phyloP scores from a whole-genome alignment of 164 flowering plant genomes.

The Tetracentron sinense region DNA sequence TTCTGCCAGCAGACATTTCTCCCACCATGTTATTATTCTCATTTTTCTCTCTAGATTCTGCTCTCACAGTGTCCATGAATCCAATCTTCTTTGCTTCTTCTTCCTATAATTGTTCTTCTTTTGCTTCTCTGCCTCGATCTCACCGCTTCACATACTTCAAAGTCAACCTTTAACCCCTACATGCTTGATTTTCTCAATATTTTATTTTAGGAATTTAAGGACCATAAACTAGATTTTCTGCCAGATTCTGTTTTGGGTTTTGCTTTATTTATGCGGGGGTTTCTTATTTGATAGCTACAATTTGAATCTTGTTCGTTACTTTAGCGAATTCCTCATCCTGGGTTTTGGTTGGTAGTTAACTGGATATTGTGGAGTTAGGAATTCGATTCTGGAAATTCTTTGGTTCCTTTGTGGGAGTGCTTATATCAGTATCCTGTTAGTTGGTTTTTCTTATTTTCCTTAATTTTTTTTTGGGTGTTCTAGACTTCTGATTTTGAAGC shows the following conservation, averaged over 20 bases:
- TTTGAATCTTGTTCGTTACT: slow-evolving; percentile 25
- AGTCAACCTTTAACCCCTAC: slow-evolving; percentile 16
- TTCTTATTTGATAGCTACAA: slow-evolving; percentile 13
- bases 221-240: slow-evolving; percentile 21
- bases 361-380: slow-evolving; percentile 11
- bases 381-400: slow-evolving; percentile 19
- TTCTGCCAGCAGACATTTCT: slow-evolving; percentile 42
- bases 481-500: slow-evolving; percentile 15
- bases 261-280: slow-evolving; percentile 2
- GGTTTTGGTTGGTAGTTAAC: slow-evolving; percentile 22
- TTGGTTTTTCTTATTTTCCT: slow-evolving; percentile 11
- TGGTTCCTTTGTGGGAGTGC: slow-evolving; percentile 16
- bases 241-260: slow-evolving; percentile 29
- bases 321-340: slow-evolving; percentile 16
- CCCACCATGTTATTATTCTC: slow-evolving; percentile 45
- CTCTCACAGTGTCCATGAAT: slow-evolving; percentile 25
- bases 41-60: slow-evolving; percentile 31
- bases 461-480: slow-evolving; percentile 2
- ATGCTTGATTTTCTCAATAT: slow-evolving; percentile 1
- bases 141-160: slow-evolving; percentile 1
- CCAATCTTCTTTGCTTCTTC: slow-evolving; percentile 6
- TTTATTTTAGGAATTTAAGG: slow-evolving; percentile 27
- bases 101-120: background rate
- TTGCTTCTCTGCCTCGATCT: slow-evolving; percentile 17
- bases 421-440: slow-evolving; percentile 3